These are phyloP conservation scores for Trichosporon faecale DNA, from an alignment of 1,284 basidiomycete species.

Conservation along the genomic window DNA sequence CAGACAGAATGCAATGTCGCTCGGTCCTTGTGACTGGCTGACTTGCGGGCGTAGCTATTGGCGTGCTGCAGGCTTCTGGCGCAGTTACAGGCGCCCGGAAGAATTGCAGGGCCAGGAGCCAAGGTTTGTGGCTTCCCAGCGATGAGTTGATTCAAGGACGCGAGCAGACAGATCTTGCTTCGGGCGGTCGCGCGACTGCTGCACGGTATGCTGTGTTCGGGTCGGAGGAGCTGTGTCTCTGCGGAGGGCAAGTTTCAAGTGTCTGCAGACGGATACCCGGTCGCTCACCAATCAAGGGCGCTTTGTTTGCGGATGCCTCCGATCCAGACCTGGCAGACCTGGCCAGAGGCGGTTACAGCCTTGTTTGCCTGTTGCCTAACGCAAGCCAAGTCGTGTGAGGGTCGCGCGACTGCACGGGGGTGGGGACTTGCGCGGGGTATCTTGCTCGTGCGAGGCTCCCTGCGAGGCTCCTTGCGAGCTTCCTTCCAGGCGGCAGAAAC, in stretches of 20 bases:
- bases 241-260: background rate
- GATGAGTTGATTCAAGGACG: background rate
- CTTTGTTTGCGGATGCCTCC: background rate
- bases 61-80: too few relatives aligned
- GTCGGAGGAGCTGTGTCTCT: background rate
- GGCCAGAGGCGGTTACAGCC: background rate
- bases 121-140: background rate
- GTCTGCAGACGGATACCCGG: background rate
- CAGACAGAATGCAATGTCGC: background rate
- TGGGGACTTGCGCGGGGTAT: background rate
- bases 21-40: background rate
- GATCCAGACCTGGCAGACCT: background rate
- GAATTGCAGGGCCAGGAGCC: background rate
- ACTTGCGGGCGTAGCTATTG: background rate
- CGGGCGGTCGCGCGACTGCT: background rate
- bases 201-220: background rate
- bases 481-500: background rate
- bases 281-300: background rate
- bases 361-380: background rate
- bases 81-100: background rate
- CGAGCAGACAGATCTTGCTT: background rate
- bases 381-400: background rate
- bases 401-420: background rate
- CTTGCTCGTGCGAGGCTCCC: background rate
- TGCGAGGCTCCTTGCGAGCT: too few relatives aligned